A percentile compares a stretch with the other conserved stretches of the same genome.
These are phyloP conservation scores for Aristolochia fimbriata DNA, from an alignment of 164 flowering plant species.

Conservation along the genomic window DNA sequence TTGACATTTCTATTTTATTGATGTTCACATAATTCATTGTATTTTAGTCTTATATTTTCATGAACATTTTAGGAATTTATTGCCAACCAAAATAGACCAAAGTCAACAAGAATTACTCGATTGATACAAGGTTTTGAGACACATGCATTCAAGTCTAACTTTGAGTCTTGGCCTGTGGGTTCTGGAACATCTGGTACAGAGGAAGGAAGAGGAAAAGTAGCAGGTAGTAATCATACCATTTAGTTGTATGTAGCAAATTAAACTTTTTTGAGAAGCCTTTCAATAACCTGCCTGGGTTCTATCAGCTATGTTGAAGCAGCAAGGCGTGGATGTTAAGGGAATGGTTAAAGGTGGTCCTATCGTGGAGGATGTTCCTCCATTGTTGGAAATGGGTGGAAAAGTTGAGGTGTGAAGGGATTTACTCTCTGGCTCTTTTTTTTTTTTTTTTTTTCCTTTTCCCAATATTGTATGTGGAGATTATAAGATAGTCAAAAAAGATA, in stretches of 20 bases:
- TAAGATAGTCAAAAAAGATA: no score
- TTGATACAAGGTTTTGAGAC: constrained; percentile 97
- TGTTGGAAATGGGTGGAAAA: constrained; percentile 92
- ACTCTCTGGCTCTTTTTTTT: constrained; percentile 1
- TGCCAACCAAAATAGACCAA: constrained; percentile 75
- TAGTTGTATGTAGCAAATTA: no score
- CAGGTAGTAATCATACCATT: constrained; percentile 44
- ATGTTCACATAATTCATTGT: background rate
- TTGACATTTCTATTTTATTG: background rate
- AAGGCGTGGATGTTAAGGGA: constrained; percentile 85
- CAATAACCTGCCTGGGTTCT: constrained; percentile 7
- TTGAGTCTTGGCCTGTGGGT: constrained; percentile 95
- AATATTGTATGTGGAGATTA: background rate
- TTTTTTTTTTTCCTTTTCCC: background rate
- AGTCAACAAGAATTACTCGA: constrained; percentile 69
- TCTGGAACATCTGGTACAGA: constrained; percentile 65
- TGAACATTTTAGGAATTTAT: constrained; percentile 54
- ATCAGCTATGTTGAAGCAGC: constrained; percentile 96
- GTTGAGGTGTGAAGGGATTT: constrained; percentile 47
- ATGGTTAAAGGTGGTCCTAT: constrained; percentile 56
- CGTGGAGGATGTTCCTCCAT: constrained; percentile 86
- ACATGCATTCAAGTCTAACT: constrained; percentile 81
- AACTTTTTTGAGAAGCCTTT: background rate
- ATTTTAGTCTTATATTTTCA: constrained; percentile 6
- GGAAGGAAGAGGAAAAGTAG: constrained; percentile 98